Conservation (phyloP, 2,329 filamentous ascomycete species). For the Pseudopyrenochaeta lycopersici region DNA sequence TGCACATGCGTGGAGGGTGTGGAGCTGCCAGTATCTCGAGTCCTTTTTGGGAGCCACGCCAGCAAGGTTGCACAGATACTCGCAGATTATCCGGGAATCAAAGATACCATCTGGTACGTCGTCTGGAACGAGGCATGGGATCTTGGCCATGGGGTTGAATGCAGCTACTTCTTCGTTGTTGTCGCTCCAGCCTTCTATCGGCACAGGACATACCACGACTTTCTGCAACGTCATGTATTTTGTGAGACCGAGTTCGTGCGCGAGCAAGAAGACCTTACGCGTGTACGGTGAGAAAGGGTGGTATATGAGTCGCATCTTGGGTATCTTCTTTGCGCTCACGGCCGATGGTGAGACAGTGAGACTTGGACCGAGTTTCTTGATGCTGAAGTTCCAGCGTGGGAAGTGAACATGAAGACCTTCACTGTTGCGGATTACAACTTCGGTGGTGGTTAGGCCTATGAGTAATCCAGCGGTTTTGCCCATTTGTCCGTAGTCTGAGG, state of each 20-base stretch:
- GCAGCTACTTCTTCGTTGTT: slow-evolving; percentile 36
- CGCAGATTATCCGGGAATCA: slow-evolving; percentile 41
- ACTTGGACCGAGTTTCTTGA: slow-evolving; percentile 19
- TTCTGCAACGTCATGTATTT: slow-evolving; percentile 37
- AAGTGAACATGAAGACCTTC: slow-evolving; percentile 46
- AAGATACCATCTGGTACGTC: slow-evolving; percentile 38
- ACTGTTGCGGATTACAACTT: slow-evolving; percentile 39
- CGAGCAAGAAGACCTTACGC: slow-evolving; percentile 41
- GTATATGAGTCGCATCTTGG: slow-evolving; percentile 43
- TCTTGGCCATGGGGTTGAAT: slow-evolving; percentile 43
- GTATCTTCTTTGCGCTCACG: slow-evolving; percentile 7
- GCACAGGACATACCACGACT: slow-evolving; percentile 40
- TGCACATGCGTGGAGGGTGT: slow-evolving; percentile 35
- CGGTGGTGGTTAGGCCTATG: slow-evolving; percentile 36
- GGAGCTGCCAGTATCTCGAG: slow-evolving; percentile 27
- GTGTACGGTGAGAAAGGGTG: slow-evolving; percentile 38
- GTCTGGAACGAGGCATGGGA: slow-evolving; percentile 36
- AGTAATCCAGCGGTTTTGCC: slow-evolving; percentile 39
- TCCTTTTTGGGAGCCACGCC: slow-evolving; percentile 18
- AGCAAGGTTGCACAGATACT: slow-evolving; percentile 31
- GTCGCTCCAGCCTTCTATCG: slow-evolving; percentile 40
- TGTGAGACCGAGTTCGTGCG: slow-evolving; percentile 34
- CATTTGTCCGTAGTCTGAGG: slow-evolving; percentile 42
- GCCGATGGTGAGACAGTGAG: not conserved
- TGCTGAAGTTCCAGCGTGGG: slow-evolving; percentile 50